Base-by-base conservation (phyloP, 1,284 basidiomycete species). In the Sporisorium sorghi region DNA sequence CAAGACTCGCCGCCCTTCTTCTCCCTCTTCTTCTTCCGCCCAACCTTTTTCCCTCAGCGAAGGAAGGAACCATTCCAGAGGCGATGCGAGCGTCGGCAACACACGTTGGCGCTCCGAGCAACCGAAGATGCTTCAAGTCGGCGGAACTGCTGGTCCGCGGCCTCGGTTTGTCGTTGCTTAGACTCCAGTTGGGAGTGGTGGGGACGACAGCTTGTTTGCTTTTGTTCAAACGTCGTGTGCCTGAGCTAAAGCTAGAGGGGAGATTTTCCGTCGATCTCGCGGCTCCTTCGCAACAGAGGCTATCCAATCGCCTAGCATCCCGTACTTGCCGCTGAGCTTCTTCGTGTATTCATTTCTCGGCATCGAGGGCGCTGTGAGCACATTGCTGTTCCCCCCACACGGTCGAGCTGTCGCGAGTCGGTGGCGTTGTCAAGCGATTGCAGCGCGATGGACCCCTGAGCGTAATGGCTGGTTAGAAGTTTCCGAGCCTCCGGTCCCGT, bases 251-350 rank as follows among this genome's bases (percentile, higher is more conserved):
- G 46, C 4, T 8, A 33, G 3, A 8, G 17, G 8, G 6, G 46
- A 46, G 15, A 30, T 30, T 47, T 28, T 19, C 46, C 46, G 46
- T 47, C 46, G 46, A 47, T 47, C 42, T 44, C 42, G 42, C 42
- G 14, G 24, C 24, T 23, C 46, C 26, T 30, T 46, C 26, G 44
- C 37, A 19, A 40, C n/a, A 14, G 9, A 19, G 37, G 37, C 37
- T 37, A 37, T 37, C 5, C 17, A 37, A 14, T 28, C 14, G 43
- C 23, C 43, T 15, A 28, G 11, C 26, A 30, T 47, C 24, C 46
- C 28, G 28, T 21, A 1, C 8, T 30, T 47, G 17, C 28, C 46
- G 46, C 8, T 28, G 1, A 2, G 17, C n/a, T 30, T 19, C 26
- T 47, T 47, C 24, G 28, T 28, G 17, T 30, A 24, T 47, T 30